Evolutionary conservation across 805 yeast species (phyloP).

Genomic region (Torulaspora microellipsoides): DNA sequence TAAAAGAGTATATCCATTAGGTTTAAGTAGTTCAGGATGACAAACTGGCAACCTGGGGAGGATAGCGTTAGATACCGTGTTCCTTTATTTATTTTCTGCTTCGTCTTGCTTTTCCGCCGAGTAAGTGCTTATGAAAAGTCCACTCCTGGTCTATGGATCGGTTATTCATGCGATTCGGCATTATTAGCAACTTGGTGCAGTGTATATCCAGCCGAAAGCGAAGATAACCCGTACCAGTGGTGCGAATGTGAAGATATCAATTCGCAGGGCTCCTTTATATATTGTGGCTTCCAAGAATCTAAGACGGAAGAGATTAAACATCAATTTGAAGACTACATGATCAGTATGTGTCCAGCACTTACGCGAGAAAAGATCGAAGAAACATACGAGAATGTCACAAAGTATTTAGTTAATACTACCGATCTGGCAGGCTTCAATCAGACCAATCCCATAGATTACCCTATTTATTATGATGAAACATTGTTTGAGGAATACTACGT

Average conservation of each 20-base stretch:
- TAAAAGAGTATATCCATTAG: too few species aligned
- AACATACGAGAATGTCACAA: conserved; percentile 42
- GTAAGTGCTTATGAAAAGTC: conserved; percentile 11
- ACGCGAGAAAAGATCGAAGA: conserved; percentile 34
- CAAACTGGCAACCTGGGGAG: too few species aligned
- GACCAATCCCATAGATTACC: conserved; percentile 32
- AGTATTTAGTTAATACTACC: conserved; percentile 36
- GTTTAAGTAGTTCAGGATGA: too few species aligned
- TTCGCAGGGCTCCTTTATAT: conserved; percentile 28
- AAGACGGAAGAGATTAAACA: conserved; percentile 3
- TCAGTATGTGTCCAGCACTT: conserved; percentile 30
- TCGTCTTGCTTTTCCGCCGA: too few species aligned
- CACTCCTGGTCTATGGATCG: conserved; percentile 12
- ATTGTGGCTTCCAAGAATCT: conserved; percentile 22
- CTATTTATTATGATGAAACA: conserved; percentile 33
- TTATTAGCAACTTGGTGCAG: conserved; percentile 23
- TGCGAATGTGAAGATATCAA: conserved; percentile 24
- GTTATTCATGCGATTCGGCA: conserved; percentile 25
- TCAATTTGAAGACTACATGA: conserved; percentile 1
- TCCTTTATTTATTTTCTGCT: too few species aligned
- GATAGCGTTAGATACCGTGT: too few species aligned
- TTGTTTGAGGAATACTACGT: too few species aligned
- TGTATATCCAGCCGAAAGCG: conserved; percentile 17
- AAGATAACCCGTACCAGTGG: conserved; percentile 17
- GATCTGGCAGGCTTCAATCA: conserved; percentile 33